Evolutionary conservation across 2,329 filamentous ascomycete species (phyloP).

Genomic region (Penicillium glabrum): DNA sequence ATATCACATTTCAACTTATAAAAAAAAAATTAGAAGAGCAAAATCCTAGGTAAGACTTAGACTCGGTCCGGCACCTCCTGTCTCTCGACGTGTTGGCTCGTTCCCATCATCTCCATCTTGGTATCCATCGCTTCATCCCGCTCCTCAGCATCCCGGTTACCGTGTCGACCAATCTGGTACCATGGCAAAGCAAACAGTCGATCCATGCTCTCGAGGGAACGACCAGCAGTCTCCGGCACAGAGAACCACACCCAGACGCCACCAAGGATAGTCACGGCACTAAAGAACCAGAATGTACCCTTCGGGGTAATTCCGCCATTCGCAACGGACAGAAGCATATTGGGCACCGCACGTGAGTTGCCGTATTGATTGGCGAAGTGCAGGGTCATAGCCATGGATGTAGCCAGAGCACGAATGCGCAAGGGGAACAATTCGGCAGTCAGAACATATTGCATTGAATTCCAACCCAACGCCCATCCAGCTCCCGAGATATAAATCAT

Average conservation of each 20-base stretch:
- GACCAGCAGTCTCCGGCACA: slow-evolving; percentile 70
- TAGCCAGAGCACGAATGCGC: slow-evolving; percentile 68
- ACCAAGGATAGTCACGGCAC: slow-evolving; percentile 65
- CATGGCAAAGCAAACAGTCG: slow-evolving; percentile 70
- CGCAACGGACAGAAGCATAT: slow-evolving; percentile 61
- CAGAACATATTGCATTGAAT: slow-evolving; percentile 75
- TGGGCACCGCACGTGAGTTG: slow-evolving; percentile 71
- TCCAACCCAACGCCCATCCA: slow-evolving; percentile 72
- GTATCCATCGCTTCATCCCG: slow-evolving; percentile 25
- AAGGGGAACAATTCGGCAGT: slow-evolving; percentile 77
- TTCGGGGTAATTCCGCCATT: slow-evolving; percentile 50
- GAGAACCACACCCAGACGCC: slow-evolving; percentile 70
- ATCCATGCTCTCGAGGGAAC: slow-evolving; percentile 62
- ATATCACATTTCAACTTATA: too few relatives aligned
- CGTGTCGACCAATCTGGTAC: slow-evolving; percentile 65
- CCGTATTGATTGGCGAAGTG: slow-evolving; percentile 80
- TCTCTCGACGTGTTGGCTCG: slow-evolving; percentile 18
- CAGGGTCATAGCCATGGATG: slow-evolving; percentile 72
- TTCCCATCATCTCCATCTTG: slow-evolving; percentile 25
- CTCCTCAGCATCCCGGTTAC: slow-evolving; percentile 31
- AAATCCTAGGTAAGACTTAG: neutral
- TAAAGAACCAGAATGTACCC: slow-evolving; percentile 78
- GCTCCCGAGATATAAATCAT: slow-evolving; percentile 71
- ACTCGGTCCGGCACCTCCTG: slow-evolving; percentile 10
- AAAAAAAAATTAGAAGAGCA: too few relatives aligned